Conservation (phyloP, 1,284 basidiomycete species). For the Volvariella volvacea region DNA sequence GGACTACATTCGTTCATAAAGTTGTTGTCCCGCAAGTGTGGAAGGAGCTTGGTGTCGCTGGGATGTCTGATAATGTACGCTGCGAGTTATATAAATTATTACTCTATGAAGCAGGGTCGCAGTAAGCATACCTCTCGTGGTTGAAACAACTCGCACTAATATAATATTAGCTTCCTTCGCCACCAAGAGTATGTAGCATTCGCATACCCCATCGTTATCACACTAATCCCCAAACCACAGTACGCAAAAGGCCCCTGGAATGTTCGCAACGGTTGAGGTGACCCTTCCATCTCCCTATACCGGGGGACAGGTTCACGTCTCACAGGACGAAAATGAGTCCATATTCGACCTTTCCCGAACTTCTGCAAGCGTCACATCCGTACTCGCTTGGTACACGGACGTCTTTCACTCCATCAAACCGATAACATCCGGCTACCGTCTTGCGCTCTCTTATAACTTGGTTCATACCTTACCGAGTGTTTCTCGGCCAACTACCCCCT, state of each 20-base stretch:
- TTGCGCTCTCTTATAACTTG: conserved; percentile 41
- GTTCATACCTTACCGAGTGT: conserved; percentile 20
- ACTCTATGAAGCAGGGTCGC: conserved; percentile 37
- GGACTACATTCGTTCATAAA: conserved; percentile 22
- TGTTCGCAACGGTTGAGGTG: conserved; percentile 40
- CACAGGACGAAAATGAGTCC: conserved; percentile 23
- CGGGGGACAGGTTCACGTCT: conserved; percentile 34
- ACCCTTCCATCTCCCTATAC: conserved; percentile 35
- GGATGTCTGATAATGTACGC: conserved; percentile 17
- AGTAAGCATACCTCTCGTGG: conserved; percentile 23
- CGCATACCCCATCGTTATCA: too few species aligned
- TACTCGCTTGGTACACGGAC: conserved; percentile 44
- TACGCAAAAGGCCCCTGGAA: conserved; percentile 31
- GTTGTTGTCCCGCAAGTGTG: conserved; percentile 23
- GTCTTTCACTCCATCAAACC: conserved; percentile 38
- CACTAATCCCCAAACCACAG: too few species aligned
- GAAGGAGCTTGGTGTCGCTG: conserved; percentile 22
- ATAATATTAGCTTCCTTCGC: conserved; percentile 17
- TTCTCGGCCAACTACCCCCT: conserved; percentile 16
- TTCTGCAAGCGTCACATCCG: conserved; percentile 23
- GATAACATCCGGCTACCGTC: conserved; percentile 35
- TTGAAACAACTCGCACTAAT: not conserved
- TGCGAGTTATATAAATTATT: conserved; percentile 39
- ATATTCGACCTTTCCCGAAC: conserved; percentile 24
- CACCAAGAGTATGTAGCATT: conserved; percentile 24